Conservation (phyloP, 306 rosid genomes). For the Crataegus laevigata region DNA sequence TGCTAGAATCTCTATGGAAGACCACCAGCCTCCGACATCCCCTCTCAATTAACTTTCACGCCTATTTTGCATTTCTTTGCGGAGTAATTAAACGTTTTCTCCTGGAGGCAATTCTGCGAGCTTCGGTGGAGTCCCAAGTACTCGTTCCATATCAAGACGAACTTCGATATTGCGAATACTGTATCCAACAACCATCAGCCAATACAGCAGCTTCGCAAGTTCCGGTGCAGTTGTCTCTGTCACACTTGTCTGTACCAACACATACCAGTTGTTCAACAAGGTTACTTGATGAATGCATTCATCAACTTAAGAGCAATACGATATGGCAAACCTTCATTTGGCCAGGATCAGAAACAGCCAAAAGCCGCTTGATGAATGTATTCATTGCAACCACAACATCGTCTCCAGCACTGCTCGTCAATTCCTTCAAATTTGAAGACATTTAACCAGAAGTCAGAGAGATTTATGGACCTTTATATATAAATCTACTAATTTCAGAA, state of each 20-base stretch:
- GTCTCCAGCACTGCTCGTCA: constrained; percentile 93
- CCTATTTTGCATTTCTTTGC: background rate
- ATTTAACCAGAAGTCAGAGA: background rate
- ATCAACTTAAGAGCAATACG: background rate
- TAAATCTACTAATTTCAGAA: background rate
- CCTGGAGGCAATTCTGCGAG: constrained; percentile 90
- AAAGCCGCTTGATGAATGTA: constrained; percentile 87
- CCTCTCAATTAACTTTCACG: background rate
- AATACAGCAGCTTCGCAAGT: constrained; percentile 78
- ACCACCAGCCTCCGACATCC: background rate
- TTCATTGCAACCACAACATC: constrained; percentile 93
- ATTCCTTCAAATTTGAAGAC: constrained; percentile 45
- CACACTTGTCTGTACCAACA: constrained; percentile 51
- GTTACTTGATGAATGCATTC: too few relatives aligned
- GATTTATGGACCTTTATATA: background rate
- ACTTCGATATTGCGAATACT: constrained; percentile 93
- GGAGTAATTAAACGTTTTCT: constrained; percentile 44
- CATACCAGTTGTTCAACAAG: background rate
- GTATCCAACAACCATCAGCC: constrained; percentile 98
- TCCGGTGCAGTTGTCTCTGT: constrained; percentile 76
- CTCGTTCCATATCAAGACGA: constrained; percentile 93
- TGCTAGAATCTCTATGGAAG: background rate
- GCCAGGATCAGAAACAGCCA: constrained; percentile 82
- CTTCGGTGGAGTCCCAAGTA: constrained; percentile 78
- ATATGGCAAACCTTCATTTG: constrained; percentile 70